Base-by-base conservation (phyloP, 106 monocot species). In the Dendrobium officinale region DNA sequence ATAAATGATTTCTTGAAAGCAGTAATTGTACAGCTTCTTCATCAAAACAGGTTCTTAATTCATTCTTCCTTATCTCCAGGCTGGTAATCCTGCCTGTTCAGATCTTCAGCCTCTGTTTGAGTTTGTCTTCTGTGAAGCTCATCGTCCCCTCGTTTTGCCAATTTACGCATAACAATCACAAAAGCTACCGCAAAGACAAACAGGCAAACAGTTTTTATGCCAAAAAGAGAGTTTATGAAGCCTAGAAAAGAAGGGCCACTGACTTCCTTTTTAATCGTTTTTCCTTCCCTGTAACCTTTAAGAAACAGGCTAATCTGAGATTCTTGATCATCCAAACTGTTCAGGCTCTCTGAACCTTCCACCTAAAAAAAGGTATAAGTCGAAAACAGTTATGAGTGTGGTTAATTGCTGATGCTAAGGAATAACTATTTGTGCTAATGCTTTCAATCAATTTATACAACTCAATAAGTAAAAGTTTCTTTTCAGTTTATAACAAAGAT, bases 261-360 rank as follows among this genome's bases (percentile, higher is more conserved):
- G n/a, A 98, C 49, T 72, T 75, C 87, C 75, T 88, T 92, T 82
- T 79, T 85, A 58, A 91, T 79, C 15, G 88, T 89, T 78, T 84
- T 92, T 72, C 94, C 97, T 79, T 89, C 91, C 83, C 92, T 92
- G n/a, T 89, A 95, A 56, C 90, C 94, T 83, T 98, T 89, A 77
- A 98, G 90, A 81, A 98, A 94, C 31, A 55, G 87, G 68, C 85
- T 98, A 70, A 98, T 84, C 67, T 94, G 94, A 42, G 94, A 89
- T 47, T 83, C 83, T 49, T 74, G 66, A 82, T 98, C 89, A 44
- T 85, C 79, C 18, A 84, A 85, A 31, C 82, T 82, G 45, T 94
- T 70, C 18, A 98, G 79, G 48, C 37, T 89, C 73, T 95, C 92
- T 24, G 85, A 83, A 66, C 90, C 94, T 51, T 84, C 86, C 58